Percentiles rank a stretch among this genome's conserved stretches.
Conservation (phyloP, 306 rosid genomes). For the Boehmeria nivea region DNA sequence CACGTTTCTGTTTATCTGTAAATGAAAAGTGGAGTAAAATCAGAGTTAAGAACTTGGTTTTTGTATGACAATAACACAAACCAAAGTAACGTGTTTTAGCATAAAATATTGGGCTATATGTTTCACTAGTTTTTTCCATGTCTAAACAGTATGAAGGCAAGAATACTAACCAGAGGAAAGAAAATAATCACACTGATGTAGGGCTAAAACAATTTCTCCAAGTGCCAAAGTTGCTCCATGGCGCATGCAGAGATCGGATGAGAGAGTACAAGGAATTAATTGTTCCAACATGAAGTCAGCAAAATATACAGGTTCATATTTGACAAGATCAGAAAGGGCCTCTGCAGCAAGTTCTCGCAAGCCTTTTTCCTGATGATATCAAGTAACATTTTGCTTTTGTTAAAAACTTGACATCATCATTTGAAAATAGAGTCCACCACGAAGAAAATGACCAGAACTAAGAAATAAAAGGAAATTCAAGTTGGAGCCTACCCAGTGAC, state of each 20-base stretch:
- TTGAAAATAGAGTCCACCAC: conserved; percentile 9
- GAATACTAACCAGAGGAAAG: conserved; percentile 59
- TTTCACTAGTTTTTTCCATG: background rate
- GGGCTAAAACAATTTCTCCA: conserved; percentile 75
- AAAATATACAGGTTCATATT: conserved; percentile 71
- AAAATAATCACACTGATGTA: conserved; percentile 53
- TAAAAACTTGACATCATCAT: no score
- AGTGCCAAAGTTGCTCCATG: conserved; percentile 88
- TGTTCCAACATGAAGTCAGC: conserved; percentile 55
- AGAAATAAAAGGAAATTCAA: background rate
- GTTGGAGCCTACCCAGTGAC: conserved; percentile 80
- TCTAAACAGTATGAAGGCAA: conserved; percentile 20
- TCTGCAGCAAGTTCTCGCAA: conserved; percentile 90
- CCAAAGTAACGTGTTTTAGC: background rate
- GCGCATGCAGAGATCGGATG: conserved; percentile 93
- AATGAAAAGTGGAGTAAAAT: conserved; percentile 2
- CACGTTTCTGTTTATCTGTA: conserved; percentile 63
- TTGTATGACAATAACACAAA: conserved; percentile 12
- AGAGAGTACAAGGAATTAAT: conserved; percentile 78
- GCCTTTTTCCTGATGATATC: conserved; percentile 69
- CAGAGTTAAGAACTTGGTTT: conserved; percentile 12
- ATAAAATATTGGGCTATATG: background rate
- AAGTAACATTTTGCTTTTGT: conserved; percentile 10
- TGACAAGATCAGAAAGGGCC: conserved; percentile 80
- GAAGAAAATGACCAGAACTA: background rate